Conservation (phyloP, 371 early-diverging fungal genomes). For the Lichtheimia ramosa region DNA sequence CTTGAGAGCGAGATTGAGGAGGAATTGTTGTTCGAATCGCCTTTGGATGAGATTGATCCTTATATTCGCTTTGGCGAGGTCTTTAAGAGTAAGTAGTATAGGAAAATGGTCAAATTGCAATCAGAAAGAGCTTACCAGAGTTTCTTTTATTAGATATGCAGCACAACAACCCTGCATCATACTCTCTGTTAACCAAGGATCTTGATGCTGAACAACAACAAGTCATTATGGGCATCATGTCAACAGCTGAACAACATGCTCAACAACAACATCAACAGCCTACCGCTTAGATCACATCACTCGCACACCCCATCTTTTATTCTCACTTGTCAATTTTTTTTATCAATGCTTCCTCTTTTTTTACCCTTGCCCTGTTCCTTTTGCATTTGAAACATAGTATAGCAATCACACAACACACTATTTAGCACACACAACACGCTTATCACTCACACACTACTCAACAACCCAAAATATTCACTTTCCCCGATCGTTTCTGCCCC, state of each 20-base stretch:
- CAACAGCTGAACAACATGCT: conserved; percentile 43
- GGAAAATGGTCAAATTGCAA: background rate
- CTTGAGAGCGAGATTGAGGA: conserved; percentile 73
- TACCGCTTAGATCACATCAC: no score
- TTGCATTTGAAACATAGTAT: no score
- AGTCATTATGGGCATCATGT: conserved; percentile 43
- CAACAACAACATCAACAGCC: conserved; percentile 5
- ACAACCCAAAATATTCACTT: no score
- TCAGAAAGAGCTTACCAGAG: background rate
- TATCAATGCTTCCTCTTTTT: no score
- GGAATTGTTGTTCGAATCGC: conserved; percentile 79
- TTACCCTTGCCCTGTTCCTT: no score
- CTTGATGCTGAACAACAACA: conserved; percentile 49
- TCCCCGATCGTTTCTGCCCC: no score
- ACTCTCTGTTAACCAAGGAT: conserved; percentile 53
- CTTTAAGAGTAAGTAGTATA: conserved; percentile 29
- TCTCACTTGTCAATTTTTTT: no score
- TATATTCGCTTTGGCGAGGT: conserved; percentile 72
- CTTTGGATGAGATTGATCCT: conserved; percentile 83
- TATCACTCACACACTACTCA: no score
- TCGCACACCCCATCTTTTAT: no score
- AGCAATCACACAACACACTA: no score
- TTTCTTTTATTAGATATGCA: conserved; percentile 31
- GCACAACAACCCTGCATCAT: conserved; percentile 43
- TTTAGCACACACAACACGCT: no score